Evolutionary conservation across 345 rosid species (phyloP).

Genomic region (Arabis alpina): DNA sequence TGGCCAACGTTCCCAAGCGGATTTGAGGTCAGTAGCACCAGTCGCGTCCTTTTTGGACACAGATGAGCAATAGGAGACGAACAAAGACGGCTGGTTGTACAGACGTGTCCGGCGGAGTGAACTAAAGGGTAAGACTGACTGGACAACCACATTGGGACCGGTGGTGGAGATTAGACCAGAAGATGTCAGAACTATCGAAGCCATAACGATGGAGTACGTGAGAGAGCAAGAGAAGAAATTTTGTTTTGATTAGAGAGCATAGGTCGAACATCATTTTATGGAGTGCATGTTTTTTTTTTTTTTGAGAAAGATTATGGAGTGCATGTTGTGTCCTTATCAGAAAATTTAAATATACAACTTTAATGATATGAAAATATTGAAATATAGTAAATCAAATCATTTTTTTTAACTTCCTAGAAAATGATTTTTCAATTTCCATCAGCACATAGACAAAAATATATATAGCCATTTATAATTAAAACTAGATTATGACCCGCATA

Average conservation of each 20-base stretch:
- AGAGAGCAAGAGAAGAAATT: not conserved
- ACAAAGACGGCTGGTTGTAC: constrained; percentile 27
- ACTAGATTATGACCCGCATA: too few species aligned
- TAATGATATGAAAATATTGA: too few species aligned
- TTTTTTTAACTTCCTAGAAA: too few species aligned
- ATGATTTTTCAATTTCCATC: too few species aligned
- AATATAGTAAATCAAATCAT: too few species aligned
- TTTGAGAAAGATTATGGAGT: too few species aligned
- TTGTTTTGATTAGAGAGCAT: not conserved
- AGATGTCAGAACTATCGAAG: constrained; percentile 34
- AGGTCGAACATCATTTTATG: too few species aligned
- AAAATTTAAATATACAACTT: too few species aligned
- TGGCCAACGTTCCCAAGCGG: constrained; percentile 47
- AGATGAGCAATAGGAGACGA: constrained; percentile 35
- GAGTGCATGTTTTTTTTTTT: too few species aligned
- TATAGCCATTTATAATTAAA: too few species aligned
- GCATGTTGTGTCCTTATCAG: too few species aligned
- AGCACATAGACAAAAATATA: too few species aligned
- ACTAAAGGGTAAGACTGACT: constrained; percentile 14
- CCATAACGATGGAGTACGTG: constrained; percentile 17
- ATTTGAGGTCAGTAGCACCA: constrained; percentile 23
- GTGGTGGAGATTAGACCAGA: constrained; percentile 31
- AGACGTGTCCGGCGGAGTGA: constrained; percentile 19
- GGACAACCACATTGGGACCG: constrained; percentile 3
- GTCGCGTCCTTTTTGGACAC: constrained; percentile 13